Evolutionary conservation across 805 yeast species (phyloP).

Genomic region (Zygotorulaspora sp.): DNA sequence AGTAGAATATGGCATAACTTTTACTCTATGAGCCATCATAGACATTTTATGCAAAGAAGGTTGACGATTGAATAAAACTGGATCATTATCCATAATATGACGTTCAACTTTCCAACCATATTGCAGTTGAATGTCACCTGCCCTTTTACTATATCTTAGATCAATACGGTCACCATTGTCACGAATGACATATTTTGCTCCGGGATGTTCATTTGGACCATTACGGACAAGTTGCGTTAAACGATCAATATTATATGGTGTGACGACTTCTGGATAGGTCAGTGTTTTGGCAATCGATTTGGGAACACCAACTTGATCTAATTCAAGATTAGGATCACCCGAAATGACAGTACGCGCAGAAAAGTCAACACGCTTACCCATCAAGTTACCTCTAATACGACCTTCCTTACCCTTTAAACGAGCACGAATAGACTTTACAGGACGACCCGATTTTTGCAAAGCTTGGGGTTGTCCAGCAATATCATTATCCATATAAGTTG

Average conservation of each 20-base stretch:
- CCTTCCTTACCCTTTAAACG: conserved; percentile 99
- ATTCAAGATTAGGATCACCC: conserved; percentile 96
- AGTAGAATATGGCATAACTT: conserved; percentile 98
- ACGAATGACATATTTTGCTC: conserved; percentile 97
- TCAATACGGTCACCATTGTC: conserved; percentile 99
- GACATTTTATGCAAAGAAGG: conserved; percentile 99
- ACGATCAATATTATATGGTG: conserved; percentile 93
- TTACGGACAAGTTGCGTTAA: conserved; percentile 90
- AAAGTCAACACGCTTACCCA: conserved; percentile 99
- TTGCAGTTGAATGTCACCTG: conserved; percentile 96
- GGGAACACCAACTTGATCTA: conserved; percentile 99
- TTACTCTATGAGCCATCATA: conserved; percentile 99
- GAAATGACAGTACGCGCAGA: conserved; percentile 99
- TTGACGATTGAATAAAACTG: conserved; percentile 97
- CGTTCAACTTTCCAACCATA: conserved; percentile 99
- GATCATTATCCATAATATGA: conserved; percentile 95
- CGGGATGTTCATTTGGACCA: conserved; percentile 99
- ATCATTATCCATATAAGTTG: conserved; percentile 99
- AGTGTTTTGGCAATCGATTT: conserved; percentile 92
- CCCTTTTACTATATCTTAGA: conserved; percentile 92
- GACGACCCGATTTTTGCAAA: conserved; percentile 96
- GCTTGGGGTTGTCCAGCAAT: conserved; percentile 99
- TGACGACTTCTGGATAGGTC: conserved; percentile 95
- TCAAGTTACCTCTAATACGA: conserved; percentile 93
- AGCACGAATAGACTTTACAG: conserved; percentile 97